These are phyloP conservation scores for Aspergillus transmontanensis DNA, from an alignment of 2,329 filamentous ascomycete genomes.

Conservation along the genomic window DNA sequence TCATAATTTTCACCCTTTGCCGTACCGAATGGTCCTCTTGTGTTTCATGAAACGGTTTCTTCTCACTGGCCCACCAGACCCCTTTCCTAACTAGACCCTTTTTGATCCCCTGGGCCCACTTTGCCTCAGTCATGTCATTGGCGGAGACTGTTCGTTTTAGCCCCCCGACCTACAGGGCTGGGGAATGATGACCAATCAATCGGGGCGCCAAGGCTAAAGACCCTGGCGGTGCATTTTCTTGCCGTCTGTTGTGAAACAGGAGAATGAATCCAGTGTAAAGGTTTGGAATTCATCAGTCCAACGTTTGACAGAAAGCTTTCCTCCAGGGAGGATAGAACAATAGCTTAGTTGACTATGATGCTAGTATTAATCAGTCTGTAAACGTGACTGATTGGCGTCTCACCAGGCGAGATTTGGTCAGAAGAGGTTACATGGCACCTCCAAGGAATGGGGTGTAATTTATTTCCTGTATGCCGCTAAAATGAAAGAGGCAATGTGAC, in stretches of 20 bases:
- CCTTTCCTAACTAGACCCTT: not conserved
- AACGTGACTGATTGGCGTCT: not conserved
- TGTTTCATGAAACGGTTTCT: not conserved
- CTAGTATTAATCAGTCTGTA: not conserved
- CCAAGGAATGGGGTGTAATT: not conserved
- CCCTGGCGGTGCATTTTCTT: conserved; percentile 4
- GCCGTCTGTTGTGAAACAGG: conserved; percentile 3
- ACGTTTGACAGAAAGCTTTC: not conserved
- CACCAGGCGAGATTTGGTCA: not conserved
- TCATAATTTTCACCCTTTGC: not conserved
- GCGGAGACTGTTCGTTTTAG: not conserved
- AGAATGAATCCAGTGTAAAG: not conserved
- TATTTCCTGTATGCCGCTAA: not conserved
- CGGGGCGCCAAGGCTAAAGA: not conserved
- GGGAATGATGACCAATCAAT: not conserved
- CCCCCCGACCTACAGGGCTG: conserved; percentile 2
- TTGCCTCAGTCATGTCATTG: not conserved
- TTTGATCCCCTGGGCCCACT: not conserved
- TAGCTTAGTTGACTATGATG: not conserved
- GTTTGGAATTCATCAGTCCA: not conserved
- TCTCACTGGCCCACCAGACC: not conserved
- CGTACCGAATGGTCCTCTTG: not conserved
- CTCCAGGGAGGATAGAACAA: not conserved
- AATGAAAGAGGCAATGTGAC: conserved; percentile 1
- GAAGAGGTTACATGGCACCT: not conserved